phyloP scores from a whole-genome alignment of 305 asterid genomes.

The Fraxinus floribunda region DNA sequence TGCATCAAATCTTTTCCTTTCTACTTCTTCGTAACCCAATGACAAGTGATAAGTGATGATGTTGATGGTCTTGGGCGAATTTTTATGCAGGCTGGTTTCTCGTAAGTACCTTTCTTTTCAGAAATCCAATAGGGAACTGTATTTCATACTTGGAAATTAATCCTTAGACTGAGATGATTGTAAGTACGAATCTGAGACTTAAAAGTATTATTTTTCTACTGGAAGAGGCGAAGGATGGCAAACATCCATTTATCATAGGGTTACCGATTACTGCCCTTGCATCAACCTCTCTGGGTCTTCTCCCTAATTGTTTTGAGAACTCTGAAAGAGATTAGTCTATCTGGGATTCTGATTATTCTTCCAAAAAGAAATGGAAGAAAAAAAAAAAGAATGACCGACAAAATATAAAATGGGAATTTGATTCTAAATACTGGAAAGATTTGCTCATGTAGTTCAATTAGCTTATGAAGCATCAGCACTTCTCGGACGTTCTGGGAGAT shows the following conservation, averaged over 20 bases:
- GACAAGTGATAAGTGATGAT: background rate
- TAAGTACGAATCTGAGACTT: constrained; percentile 1
- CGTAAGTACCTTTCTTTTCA: background rate
- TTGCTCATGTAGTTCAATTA: constrained; percentile 5
- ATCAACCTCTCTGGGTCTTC: constrained; percentile 11
- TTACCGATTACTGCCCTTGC: constrained; percentile 5
- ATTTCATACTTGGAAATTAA: background rate
- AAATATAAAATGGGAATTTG: constrained; percentile 1
- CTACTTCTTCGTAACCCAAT: background rate
- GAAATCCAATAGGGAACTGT: constrained; percentile 4
- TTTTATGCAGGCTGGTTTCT: background rate
- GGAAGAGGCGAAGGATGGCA: constrained; percentile 7
- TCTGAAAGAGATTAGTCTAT: constrained; percentile 1
- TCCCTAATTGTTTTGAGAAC: constrained; percentile 1
- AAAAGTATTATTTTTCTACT: background rate
- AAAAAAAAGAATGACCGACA: background rate
- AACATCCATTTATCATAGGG: background rate
- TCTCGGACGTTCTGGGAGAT: background rate
- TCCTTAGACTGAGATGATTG: constrained; percentile 20
- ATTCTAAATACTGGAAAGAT: constrained; percentile 10
- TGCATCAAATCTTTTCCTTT: background rate
- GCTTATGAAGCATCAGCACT: background rate
- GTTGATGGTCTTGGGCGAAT: background rate
- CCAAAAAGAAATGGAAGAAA: background rate
- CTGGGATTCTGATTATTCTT: constrained; percentile 6